Evolutionary conservation across 1,284 basidiomycete genomes (phyloP).

Genomic region (Phaffia rhodozyma): DNA sequence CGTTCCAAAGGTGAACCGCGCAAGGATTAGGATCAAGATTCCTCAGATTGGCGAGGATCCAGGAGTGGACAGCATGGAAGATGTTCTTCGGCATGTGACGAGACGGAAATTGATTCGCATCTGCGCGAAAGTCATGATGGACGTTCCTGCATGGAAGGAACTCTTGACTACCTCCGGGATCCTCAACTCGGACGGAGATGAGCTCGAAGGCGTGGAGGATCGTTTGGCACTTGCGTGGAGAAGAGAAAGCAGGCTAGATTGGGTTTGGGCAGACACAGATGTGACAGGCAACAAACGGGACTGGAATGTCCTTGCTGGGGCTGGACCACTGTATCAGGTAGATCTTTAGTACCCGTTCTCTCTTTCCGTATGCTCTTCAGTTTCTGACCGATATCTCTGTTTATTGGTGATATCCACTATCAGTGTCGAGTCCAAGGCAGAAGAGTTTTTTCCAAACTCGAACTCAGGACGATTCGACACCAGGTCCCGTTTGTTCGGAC

Average conservation of each 20-base stretch:
- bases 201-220: conserved; percentile 41
- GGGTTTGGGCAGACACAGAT: conserved; percentile 61
- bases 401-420: conserved; percentile 33
- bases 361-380: conserved; percentile 4
- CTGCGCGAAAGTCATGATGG: conserved; percentile 45
- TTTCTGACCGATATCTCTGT: neutral
- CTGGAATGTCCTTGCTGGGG: conserved; percentile 60
- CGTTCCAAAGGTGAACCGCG: conserved; percentile 32
- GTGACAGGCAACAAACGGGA: conserved; percentile 48
- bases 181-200: conserved; percentile 20
- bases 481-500: conserved; percentile 45
- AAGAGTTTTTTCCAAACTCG: conserved; percentile 44
- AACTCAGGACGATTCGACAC: conserved; percentile 59
- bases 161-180: conserved; percentile 35
- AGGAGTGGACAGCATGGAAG: conserved; percentile 31
- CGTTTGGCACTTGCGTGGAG: conserved; percentile 66
- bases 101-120: conserved; percentile 49
- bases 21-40: conserved; percentile 9
- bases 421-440: conserved; percentile 26
- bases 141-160: conserved; percentile 49
- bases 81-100: conserved; percentile 43
- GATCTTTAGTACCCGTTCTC: conserved; percentile 23
- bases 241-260: conserved; percentile 55
- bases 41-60: conserved; percentile 16
- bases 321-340: conserved; percentile 53